A percentile compares a stretch with the other conserved stretches of the same genome.
These are phyloP conservation scores for Chrysanthemum makinoi DNA, from an alignment of 129 eudicot genomes.

Conservation along the genomic window DNA sequence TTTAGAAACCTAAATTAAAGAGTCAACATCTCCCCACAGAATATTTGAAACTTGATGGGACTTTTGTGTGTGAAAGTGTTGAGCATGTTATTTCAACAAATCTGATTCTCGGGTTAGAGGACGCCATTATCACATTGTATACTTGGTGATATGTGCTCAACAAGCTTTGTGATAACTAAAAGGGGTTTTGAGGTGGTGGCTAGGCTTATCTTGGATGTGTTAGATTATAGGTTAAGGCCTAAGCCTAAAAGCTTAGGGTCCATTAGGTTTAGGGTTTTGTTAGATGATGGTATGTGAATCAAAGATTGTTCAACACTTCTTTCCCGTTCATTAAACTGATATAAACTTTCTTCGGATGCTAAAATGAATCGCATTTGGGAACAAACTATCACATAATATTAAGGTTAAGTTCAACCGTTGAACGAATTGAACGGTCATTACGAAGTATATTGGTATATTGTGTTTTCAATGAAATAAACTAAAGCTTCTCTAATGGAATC, in stretches of 20 bases:
- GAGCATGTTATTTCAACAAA: slow-evolving; percentile 5
- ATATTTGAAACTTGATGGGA: slow-evolving; percentile 23
- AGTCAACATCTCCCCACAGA: slow-evolving; percentile 12
- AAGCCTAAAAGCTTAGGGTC: no score
- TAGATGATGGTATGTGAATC: not conserved
- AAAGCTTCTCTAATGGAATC: not conserved
- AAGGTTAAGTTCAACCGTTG: no score
- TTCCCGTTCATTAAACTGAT: no score
- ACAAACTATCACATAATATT: no score
- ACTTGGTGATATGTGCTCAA: slow-evolving; percentile 15
- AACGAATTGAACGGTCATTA: no score
- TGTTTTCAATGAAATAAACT: no score
- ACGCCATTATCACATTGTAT: not conserved
- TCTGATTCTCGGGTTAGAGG: slow-evolving; percentile 17
- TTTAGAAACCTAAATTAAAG: slow-evolving; percentile 16
- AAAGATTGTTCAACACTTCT: not conserved
- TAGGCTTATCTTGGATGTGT: not conserved
- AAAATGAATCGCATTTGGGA: no score
- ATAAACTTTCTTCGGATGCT: no score
- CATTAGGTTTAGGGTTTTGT: no score
- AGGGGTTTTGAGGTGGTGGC: not conserved
- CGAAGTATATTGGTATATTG: no score
- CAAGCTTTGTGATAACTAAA: slow-evolving; percentile 5
- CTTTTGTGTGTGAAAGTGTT: slow-evolving; percentile 19
- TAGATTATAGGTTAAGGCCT: no score